Percentiles rank a stretch among this genome's conserved stretches.
Evolutionary conservation across 73 alveolate species (phyloP).

Genomic region (Paramecium biaurelia): DNA sequence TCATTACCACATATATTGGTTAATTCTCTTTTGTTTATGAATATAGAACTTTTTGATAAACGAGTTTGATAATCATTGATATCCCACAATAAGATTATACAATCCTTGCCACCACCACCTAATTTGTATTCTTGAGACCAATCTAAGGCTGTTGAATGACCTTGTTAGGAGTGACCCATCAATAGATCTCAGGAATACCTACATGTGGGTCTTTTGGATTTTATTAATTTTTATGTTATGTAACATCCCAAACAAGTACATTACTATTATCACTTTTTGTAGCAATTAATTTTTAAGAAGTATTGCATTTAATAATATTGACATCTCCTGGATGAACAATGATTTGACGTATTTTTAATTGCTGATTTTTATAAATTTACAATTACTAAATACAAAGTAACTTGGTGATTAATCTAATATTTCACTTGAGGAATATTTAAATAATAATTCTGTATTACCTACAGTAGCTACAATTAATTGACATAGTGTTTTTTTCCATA

Average conservation of each 20-base stretch:
- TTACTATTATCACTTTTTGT: conserved; percentile 51
- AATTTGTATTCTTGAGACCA: conserved; percentile 55
- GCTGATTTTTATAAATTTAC: conserved; percentile 11
- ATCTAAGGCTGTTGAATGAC: conserved; percentile 52
- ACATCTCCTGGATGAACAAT: conserved; percentile 65
- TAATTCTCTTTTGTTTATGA: conserved; percentile 57
- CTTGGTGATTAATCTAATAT: conserved; percentile 35
- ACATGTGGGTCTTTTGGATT: conserved; percentile 52
- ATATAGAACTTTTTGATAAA: conserved; percentile 22
- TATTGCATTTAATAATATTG: conserved; percentile 38
- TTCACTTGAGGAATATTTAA: background rate
- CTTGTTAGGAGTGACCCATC: conserved; percentile 45
- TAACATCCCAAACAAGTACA: conserved; percentile 58
- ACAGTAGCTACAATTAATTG: conserved; percentile 55
- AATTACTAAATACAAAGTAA: background rate
- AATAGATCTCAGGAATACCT: conserved; percentile 38
- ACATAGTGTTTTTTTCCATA: conserved; percentile 56
- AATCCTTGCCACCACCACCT: conserved; percentile 64
- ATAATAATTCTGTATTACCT: background rate
- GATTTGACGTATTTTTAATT: conserved; percentile 31
- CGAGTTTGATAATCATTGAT: conserved; percentile 57
- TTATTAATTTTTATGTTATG: conserved; percentile 5
- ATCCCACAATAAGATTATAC: conserved; percentile 57
- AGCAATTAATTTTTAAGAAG: background rate
- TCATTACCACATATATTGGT: conserved; percentile 24